Evolutionary conservation across 495 filamentous ascomycete species (phyloP), one percentile per base, ranked within the genome.

Genomic region (Aspergillus heteromorphus): DNA sequence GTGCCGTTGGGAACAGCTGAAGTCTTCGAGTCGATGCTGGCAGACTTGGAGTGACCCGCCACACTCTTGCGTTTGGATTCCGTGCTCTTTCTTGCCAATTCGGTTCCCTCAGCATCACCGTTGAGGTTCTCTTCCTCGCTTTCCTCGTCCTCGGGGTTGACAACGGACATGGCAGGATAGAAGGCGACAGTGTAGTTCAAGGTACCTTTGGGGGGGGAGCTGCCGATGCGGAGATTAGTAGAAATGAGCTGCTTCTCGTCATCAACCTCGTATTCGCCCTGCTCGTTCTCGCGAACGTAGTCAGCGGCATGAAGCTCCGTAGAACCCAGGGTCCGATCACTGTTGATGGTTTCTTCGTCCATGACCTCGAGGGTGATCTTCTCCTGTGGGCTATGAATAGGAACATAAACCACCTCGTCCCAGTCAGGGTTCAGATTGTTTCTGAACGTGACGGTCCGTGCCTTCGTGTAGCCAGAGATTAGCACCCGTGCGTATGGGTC

Each of bases 401-500:
- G 92, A 0, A 99, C 81, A 68, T 99, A 99, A 41, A 95, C 79
- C 11, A 97, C 82, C 68, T 99, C 95, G 62, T 99, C 91, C 87
- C 88, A 99, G 29, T 95, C 85, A 2, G 93, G 93, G 61, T 96
- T 89, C 17, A 99, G 83, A 62, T 96, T 96, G 66, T 92, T 99
- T 62, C 91, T 84, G 73, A 92, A 96, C 1, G 93, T 97, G 43
- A 99, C 93, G 1, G 95, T 96, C 49, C 90, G 83, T 17, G 79
- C 92, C 64, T 89, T 95, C 62, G 92, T 86, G 45, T 97, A 80
- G 25, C 93, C 92, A 27, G 91, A 95, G 25, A 96, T 80, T 41
- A 97, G 73, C 8, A 97, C 87, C 16, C 92, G 85, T 20, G 82
- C 89, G 63, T 97, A 99, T 0, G 93, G 89, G 67, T 99, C 93